Evolutionary conservation across 2,329 filamentous ascomycete species (phyloP).

Genomic region (Aspergillus alliaceus): DNA sequence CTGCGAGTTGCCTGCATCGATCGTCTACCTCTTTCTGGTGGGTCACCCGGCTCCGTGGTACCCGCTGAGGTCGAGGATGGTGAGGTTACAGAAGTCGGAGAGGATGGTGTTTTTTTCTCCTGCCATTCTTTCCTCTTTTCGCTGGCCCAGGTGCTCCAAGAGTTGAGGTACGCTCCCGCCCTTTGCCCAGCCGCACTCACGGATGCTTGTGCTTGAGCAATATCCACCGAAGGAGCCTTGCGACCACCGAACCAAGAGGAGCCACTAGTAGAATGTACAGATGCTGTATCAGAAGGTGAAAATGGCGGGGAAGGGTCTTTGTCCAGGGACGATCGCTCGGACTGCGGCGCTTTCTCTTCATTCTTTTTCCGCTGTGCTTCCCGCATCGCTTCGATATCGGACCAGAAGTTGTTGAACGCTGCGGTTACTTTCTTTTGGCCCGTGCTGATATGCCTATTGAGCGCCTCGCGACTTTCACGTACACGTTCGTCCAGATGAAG

Average conservation of each 20-base stretch:
- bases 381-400: constrained; percentile 80
- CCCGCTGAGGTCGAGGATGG: constrained; percentile 23
- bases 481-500: constrained; percentile 90
- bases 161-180: constrained; percentile 63
- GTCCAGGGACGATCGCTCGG: constrained; percentile 32
- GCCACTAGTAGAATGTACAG: constrained; percentile 16
- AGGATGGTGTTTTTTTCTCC: constrained; percentile 35
- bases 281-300: constrained; percentile 27
- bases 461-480: constrained; percentile 75
- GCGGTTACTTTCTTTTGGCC: constrained; percentile 85
- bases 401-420: constrained; percentile 84
- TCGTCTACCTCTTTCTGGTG: constrained; percentile 31
- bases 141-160: constrained; percentile 62
- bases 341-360: constrained; percentile 33
- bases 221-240: constrained; percentile 45
- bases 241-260: constrained; percentile 31
- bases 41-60: constrained; percentile 22
- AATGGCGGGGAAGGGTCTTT: constrained; percentile 25
- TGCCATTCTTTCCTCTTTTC: constrained; percentile 50
- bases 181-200: constrained; percentile 54
- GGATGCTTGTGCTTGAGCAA: constrained; percentile 56
- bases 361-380: constrained; percentile 65
- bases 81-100: constrained; percentile 24
- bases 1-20: constrained; percentile 28
- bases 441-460: constrained; percentile 85